Evolutionary conservation across 78 protist species (phyloP), one percentile per base, ranked within the genome.

Genomic region (Dictyostelium purpureum): DNA sequence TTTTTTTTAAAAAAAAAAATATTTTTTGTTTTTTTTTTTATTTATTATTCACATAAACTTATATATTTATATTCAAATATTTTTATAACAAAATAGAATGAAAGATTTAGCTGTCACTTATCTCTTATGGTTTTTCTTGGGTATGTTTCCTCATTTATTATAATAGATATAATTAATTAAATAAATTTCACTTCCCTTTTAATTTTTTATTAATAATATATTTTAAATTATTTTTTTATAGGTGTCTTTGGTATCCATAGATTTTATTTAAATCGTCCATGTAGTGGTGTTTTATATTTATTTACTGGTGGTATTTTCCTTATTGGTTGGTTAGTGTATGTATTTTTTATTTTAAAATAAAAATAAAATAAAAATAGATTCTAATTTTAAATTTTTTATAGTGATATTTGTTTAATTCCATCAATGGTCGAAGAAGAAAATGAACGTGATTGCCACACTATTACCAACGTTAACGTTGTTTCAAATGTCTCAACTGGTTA

Each of bases 261-360:
- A 79, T 79, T 79, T 10, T 79, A 79, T 65, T 51, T 79, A 0
- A 63, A 79, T 49, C 43, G 88, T 24, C 37, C 75, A 52, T 59
- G 88, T 35, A 47, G 52, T 24, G 88, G 88, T 4, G 42, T 79
- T 12, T 24, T 79, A 11, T 79, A 65, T 47, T 45, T 79, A 24
- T 79, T 79, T 18, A 79, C 88, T 6, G 16, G 5, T 38, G 88
- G 88, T 47, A 14, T 66, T 16, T 79, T 79, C 47, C 21, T n/a
- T n/a, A 79, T 79, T 28, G 88, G 88, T 5, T 75, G 57, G 65
- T 21, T n/a, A n/a, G n/a, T n/a, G n/a, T n/a, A n/a, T n/a, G n/a
- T n/a, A n/a, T n/a, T n/a, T n/a, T n/a, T n/a, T 56, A 56, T 56
- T 16, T 56, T 24, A 37, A 67, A 66, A 66, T 66, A 66, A 19